Percentiles rank a stretch among this genome's conserved stretches.
These are phyloP conservation scores for Pyrenophora graminea DNA, from an alignment of 2,329 filamentous ascomycete species.

Conservation along the genomic window DNA sequence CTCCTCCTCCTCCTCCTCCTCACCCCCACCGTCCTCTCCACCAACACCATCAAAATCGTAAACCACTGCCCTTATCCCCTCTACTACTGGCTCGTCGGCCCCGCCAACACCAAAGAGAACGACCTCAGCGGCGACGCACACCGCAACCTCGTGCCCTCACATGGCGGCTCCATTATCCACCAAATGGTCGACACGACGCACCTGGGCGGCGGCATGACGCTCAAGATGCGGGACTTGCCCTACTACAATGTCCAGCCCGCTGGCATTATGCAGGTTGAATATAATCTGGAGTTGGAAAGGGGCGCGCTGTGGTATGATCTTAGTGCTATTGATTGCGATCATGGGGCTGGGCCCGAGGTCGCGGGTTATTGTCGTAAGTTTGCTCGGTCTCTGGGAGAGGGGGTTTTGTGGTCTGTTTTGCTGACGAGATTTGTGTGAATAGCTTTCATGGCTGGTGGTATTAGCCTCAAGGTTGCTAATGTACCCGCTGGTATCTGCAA, in stretches of 20 bases:
- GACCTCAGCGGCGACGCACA: conserved; percentile 9
- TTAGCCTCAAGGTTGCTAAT: conserved; percentile 18
- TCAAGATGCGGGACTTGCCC: conserved; percentile 33
- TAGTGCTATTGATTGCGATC: conserved; percentile 26
- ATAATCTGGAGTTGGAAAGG: conserved; percentile 16
- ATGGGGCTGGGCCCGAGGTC: conserved; percentile 2
- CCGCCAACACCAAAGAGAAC: neutral
- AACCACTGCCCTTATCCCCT: conserved; percentile 31
- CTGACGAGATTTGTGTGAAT: neutral
- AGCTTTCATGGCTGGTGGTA: conserved; percentile 25
- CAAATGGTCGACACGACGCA: conserved; percentile 16
- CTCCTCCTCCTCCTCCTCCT: neutral
- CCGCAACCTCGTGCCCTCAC: conserved; percentile 13
- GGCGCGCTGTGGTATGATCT: conserved; percentile 30
- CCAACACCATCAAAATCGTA: conserved; percentile 24
- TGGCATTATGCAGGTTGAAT: conserved; percentile 32
- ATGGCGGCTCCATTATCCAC: conserved; percentile 10
- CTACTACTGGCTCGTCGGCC: conserved; percentile 29
- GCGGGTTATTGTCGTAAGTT: conserved; percentile 23
- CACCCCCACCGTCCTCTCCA: conserved; percentile 3
- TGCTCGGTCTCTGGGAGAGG: too few relatives aligned
- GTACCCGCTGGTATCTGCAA: conserved; percentile 6
- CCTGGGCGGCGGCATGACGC: conserved; percentile 14
- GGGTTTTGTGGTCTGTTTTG: neutral
- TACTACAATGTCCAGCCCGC: conserved; percentile 19